phyloP scores from a whole-genome alignment of 2,329 filamentous ascomycete species.

The Colletotrichum orchidophilum region DNA sequence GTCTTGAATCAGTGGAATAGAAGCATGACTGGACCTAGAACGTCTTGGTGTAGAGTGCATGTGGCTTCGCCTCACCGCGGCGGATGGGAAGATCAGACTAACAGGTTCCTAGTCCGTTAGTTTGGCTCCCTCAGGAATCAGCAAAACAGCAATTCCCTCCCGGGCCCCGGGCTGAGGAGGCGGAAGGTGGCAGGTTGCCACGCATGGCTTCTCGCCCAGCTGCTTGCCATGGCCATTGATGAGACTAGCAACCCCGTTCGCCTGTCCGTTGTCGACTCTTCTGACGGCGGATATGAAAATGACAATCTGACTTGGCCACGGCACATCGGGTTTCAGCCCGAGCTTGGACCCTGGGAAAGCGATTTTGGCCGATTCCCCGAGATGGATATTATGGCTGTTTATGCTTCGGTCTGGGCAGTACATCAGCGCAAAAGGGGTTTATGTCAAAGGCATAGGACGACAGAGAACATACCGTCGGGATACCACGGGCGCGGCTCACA shows the following conservation, averaged over 20 bases:
- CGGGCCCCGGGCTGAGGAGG: conserved; percentile 12
- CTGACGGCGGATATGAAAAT: not conserved
- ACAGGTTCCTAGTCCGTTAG: not conserved
- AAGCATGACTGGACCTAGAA: conserved; percentile 1
- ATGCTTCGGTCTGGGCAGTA: conserved; percentile 14
- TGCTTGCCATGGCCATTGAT: not conserved
- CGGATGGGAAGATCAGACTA: conserved; percentile 8
- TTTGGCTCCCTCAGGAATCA: conserved; percentile 9
- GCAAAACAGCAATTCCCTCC: not conserved
- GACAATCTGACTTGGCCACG: conserved; percentile 17
- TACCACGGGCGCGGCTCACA: not conserved
- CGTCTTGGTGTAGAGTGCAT: not conserved
- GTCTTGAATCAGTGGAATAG: conserved; percentile 7
- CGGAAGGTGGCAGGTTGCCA: not conserved
- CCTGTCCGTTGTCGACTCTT: not conserved
- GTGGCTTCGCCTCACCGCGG: conserved; percentile 10
- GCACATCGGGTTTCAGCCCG: conserved; percentile 28
- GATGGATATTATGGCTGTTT: not conserved
- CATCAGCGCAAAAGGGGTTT: conserved; percentile 27
- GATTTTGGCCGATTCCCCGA: conserved; percentile 12
- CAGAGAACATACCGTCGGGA: conserved; percentile 6
- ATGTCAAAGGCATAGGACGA: conserved; percentile 5
- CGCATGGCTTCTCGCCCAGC: not conserved
- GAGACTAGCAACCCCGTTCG: not conserved
- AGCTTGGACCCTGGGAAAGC: conserved; percentile 28